These are phyloP conservation scores for Malus sylvestris DNA, from an alignment of 306 rosid species.

Conservation along the genomic window DNA sequence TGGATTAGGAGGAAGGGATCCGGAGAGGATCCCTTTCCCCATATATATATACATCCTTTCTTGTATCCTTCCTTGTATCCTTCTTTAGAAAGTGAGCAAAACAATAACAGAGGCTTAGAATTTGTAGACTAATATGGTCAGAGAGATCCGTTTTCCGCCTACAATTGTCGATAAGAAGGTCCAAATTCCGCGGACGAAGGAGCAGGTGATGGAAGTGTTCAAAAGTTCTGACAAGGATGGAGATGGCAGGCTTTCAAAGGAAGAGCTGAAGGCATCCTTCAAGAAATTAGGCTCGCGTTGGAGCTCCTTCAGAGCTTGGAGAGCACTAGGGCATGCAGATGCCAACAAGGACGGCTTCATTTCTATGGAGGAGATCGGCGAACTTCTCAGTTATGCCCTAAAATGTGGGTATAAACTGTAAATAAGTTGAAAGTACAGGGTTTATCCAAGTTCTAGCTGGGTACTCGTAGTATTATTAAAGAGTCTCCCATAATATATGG, in stretches of 20 bases:
- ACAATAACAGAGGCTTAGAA: background rate
- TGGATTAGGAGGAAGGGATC: too few species aligned
- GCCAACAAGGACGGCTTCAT: slow-evolving; percentile 16
- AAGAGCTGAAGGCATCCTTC: slow-evolving; percentile 22
- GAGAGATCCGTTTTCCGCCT: background rate
- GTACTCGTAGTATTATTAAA: background rate
- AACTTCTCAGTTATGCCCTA: slow-evolving; percentile 6
- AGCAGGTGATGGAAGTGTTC: background rate
- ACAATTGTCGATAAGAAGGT: too few species aligned
- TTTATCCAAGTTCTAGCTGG: background rate
- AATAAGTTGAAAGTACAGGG: background rate
- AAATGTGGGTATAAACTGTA: background rate
- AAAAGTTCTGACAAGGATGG: slow-evolving; percentile 7
- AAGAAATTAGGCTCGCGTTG: background rate
- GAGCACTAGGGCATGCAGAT: background rate
- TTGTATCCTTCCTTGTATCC: too few species aligned
- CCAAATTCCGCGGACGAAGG: background rate
- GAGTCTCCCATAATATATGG: background rate
- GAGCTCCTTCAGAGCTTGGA: background rate
- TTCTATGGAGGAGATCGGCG: background rate
- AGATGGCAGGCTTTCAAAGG: slow-evolving; percentile 17
- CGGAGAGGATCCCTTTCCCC: too few species aligned
- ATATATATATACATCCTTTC: too few species aligned
- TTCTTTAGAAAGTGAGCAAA: too few species aligned
- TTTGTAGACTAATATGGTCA: background rate